A percentile compares a stretch with the other conserved stretches of the same genome.
These are phyloP conservation scores for Filosporella fistucella DNA, from an alignment of 495 filamentous ascomycete genomes.

Conservation along the genomic window DNA sequence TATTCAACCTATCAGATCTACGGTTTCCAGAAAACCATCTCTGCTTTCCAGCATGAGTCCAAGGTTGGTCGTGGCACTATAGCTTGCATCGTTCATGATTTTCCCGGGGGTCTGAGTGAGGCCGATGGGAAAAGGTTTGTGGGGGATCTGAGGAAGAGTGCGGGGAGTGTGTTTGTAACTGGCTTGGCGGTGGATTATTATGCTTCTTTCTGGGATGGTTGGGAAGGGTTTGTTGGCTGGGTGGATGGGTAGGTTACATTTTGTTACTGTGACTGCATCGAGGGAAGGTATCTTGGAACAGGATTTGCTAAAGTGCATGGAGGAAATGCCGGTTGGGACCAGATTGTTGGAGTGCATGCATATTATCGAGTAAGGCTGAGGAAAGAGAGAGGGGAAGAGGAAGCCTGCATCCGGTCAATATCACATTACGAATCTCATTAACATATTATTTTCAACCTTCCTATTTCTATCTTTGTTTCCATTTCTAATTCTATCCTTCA, in stretches of 20 bases:
- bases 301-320: too few species aligned
- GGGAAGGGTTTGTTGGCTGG: slow-evolving; percentile 38
- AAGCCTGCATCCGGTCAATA: too few species aligned
- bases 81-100: slow-evolving; percentile 38
- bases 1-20: slow-evolving; percentile 38
- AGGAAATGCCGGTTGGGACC: background rate
- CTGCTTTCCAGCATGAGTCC: slow-evolving; percentile 22
- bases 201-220: slow-evolving; percentile 36
- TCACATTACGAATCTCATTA: too few species aligned
- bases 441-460: too few species aligned
- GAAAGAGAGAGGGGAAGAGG: too few species aligned
- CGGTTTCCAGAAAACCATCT: slow-evolving; percentile 29
- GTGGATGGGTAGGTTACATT: slow-evolving; percentile 18
- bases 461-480: too few species aligned
- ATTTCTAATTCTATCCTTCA: too few species aligned
- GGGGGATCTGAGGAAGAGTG: slow-evolving; percentile 30
- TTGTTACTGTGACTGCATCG: too few species aligned
- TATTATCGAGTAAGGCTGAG: too few species aligned
- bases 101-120: slow-evolving; percentile 31
- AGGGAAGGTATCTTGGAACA: too few species aligned
- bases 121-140: slow-evolving; percentile 31
- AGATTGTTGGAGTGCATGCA: too few species aligned
- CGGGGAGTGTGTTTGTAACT: slow-evolving; percentile 41
- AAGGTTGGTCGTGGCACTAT: slow-evolving; percentile 32
- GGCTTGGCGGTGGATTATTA: slow-evolving; percentile 40